Evolutionary conservation across 1,284 basidiomycete genomes (phyloP), one percentile per base, ranked within the genome.

Genomic region (Cutaneotrichosporon sp.): DNA sequence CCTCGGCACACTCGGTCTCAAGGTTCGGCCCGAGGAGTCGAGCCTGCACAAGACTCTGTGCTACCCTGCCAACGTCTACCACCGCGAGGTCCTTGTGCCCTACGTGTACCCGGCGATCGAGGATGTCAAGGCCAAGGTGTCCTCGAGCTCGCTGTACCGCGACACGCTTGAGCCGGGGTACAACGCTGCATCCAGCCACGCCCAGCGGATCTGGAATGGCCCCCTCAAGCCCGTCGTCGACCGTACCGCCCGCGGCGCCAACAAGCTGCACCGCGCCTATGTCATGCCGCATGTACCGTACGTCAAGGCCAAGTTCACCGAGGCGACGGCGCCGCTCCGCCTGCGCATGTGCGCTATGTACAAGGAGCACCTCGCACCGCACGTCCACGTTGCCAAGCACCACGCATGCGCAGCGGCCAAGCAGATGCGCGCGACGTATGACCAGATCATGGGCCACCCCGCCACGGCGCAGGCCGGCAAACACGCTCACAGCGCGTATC

Each of bases 11-110:
- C 54, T 72, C 13, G 70, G 68, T 8, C 58, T 68, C 12, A 17
- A 36, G 43, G 12, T 14, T n/a, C 12, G 22, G 10, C 20, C 40
- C 15, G 39, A 54, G 4, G 50, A 60, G 34, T 63, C 64, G 9
- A 21, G 54, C 18, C 56, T 67, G 0, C 70, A 71, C 48, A 51
- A 67, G 46, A 61, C 63, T 0, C 57, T 73, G 21, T 73, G 72
- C 46, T 71, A 72, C 55, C 72, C 72, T 8, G 53, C 72, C 21
- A 70, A 72, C 55, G 61, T 67, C 14, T 73, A 73, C 54, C 65
- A 69, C 45, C 46, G 54, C 7, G 56, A 64, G 17, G 58, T 73
- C 34, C 62, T 73, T 22, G 51, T 67, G 46, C 67, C 67, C 0
- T 68, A 68, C 45, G 52, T 69, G 34, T 67, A 68, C 53, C 67